These are phyloP conservation scores for Artemisia tridentata DNA, from an alignment of 129 eudicot species.

Conservation along the genomic window DNA sequence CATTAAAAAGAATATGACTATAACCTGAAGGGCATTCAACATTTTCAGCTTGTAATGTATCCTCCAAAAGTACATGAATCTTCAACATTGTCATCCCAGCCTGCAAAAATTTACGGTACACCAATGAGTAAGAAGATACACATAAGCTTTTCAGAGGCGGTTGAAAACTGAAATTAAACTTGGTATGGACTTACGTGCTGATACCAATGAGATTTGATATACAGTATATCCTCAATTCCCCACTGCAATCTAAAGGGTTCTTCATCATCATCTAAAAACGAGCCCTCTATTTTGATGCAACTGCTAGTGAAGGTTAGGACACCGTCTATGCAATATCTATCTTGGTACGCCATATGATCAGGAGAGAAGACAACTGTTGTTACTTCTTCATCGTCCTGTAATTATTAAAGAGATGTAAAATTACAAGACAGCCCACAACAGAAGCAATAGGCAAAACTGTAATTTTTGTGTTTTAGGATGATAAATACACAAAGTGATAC, in stretches of 20 bases:
- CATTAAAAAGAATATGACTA: conserved; percentile 8
- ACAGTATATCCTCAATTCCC: conserved; percentile 56
- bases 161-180: not conserved
- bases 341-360: conserved; percentile 54
- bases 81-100: conserved; percentile 42
- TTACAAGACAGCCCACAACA: too few relatives aligned
- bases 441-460: too few relatives aligned
- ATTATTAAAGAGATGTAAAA: conserved; percentile 5
- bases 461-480: too few relatives aligned
- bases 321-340: conserved; percentile 43
- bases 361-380: conserved; percentile 47
- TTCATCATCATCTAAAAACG: conserved; percentile 31
- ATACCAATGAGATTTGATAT: conserved; percentile 55
- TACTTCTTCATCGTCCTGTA: conserved; percentile 47
- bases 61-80: conserved; percentile 42
- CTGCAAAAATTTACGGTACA: conserved; percentile 41
- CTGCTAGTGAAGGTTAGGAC: conserved; percentile 47
- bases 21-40: conserved; percentile 48
- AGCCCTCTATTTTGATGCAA: conserved; percentile 45
- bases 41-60: conserved; percentile 29
- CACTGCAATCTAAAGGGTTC: conserved; percentile 40
- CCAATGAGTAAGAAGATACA: not conserved
- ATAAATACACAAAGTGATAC: too few relatives aligned
- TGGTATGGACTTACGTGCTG: conserved; percentile 46
- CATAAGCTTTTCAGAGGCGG: not conserved